These are phyloP conservation scores for Zasmidium cellare DNA, from an alignment of 2,329 filamentous ascomycete genomes.

Conservation along the genomic window DNA sequence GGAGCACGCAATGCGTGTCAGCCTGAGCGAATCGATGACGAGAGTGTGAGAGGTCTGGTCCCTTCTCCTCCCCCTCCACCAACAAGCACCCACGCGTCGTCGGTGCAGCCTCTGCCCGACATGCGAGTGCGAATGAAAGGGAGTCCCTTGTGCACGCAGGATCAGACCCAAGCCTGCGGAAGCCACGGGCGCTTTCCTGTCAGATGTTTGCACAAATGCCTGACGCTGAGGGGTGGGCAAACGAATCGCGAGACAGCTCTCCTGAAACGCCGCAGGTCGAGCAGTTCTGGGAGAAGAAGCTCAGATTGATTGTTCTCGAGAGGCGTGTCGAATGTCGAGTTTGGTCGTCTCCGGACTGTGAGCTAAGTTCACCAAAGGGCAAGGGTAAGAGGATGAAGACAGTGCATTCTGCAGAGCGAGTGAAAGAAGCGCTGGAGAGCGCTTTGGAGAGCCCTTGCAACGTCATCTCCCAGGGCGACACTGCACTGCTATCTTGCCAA, in stretches of 20 bases:
- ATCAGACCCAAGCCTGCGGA: background rate
- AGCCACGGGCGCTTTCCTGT: background rate
- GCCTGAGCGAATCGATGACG: constrained; percentile 21
- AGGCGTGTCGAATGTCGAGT: too few relatives aligned
- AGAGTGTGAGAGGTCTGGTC: constrained; percentile 1
- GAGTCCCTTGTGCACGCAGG: background rate
- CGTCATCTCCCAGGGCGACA: too few relatives aligned
- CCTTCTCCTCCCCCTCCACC: background rate
- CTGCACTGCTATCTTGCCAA: too few relatives aligned
- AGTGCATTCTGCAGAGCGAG: too few relatives aligned
- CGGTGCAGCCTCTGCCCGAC: background rate
- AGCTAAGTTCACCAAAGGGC: too few relatives aligned
- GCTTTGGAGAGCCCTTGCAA: too few relatives aligned
- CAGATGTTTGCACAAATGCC: background rate
- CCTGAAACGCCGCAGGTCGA: background rate
- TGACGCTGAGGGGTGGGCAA: background rate
- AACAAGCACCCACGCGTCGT: background rate
- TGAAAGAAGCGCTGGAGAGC: too few relatives aligned
- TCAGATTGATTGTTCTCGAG: too few relatives aligned
- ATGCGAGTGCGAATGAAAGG: background rate
- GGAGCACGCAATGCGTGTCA: constrained; percentile 21
- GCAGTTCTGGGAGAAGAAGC: too few relatives aligned
- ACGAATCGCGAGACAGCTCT: background rate
- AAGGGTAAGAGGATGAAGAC: too few relatives aligned
- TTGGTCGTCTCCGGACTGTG: too few relatives aligned